A percentile compares a stretch with the other conserved stretches of the same genome.
phyloP scores from a whole-genome alignment of 2,329 filamentous ascomycete species.

The Calonectria montana region DNA sequence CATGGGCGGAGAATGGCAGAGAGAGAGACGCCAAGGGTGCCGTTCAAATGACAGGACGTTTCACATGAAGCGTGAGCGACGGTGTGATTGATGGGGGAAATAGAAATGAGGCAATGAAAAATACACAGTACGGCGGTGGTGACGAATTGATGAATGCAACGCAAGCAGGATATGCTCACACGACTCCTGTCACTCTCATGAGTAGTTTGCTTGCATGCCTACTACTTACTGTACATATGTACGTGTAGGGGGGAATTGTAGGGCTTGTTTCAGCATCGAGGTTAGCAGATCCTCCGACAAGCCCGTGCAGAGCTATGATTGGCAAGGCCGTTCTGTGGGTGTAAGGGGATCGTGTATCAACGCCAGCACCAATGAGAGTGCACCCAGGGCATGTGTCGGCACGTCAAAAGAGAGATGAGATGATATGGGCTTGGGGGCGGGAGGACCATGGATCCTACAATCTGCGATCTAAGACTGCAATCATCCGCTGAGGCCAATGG shows the following conservation, averaged over 20 bases:
- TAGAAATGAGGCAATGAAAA: background rate
- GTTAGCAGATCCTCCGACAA: conserved; percentile 39
- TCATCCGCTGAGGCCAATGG: background rate
- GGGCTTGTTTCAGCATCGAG: conserved; percentile 42
- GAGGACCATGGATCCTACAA: background rate
- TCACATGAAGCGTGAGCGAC: background rate
- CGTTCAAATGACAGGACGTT: background rate
- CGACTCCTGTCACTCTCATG: background rate
- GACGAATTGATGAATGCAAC: conserved; percentile 10
- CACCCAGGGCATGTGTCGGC: conserved; percentile 7
- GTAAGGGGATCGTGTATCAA: conserved; percentile 17
- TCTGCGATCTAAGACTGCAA: background rate
- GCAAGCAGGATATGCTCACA: background rate
- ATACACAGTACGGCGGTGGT: background rate
- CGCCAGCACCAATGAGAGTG: conserved; percentile 15
- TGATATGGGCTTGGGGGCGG: conserved; percentile 4
- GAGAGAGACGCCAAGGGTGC: background rate
- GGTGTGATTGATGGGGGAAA: conserved; percentile 1
- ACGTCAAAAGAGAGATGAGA: background rate
- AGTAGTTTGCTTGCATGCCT: conserved; percentile 29
- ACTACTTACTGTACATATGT: conserved; percentile 27
- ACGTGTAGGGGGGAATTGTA: conserved; percentile 37
- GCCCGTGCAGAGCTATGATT: conserved; percentile 32
- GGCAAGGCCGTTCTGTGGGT: conserved; percentile 21
- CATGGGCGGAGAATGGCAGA: background rate